Evolutionary conservation across 345 rosid genomes (phyloP), one percentile per base, ranked within the genome.

Genomic region (Bruguiera sexangula): DNA sequence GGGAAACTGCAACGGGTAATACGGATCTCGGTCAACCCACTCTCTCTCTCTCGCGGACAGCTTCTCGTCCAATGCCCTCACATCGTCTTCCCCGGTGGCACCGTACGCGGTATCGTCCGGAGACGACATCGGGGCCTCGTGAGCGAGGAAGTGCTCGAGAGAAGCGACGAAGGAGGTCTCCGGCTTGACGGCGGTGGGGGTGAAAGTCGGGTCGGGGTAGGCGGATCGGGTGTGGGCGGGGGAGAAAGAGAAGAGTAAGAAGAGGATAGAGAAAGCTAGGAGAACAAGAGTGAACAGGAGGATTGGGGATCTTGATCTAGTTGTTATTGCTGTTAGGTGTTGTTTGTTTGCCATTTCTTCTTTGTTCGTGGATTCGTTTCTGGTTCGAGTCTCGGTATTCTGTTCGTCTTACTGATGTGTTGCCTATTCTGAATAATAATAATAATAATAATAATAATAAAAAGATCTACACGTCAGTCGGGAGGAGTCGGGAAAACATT

Each of bases 101-200:
- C 61, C 29, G 27, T 11, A 24, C 29, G 59, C 59, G 30, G 86
- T 89, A 27, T 88, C 97, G 37, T 50, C 9, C n/a, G 84, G 65
- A 62, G 69, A 20, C 6, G 76, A 39, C n/a, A 5, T 64, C 18
- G 69, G 71, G 1, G 83, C 59, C 8, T 73, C 74, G 1, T 50
- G 76, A 37, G 85, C 56, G 26, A 95, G 81, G 73, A 90, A 87
- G 29, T 64, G 82, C 66, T 84, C 90, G 31, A 95, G 90, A 57
- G 99, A 87, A 66, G 81, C 59, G n/a, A 87, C 81, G 71, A 90
- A 90, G 71, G 96, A 92, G 61, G 94, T 87, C 65, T 86, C 84
- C 5, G 87, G 78, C 36, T 26, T 65, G 66, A 56, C 2, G 1
- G 32, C 26, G 63, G 37, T 24, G 0, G 59, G 55, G 58, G 34